These are phyloP conservation scores for Camillea tinctor DNA, from an alignment of 2,329 filamentous ascomycete genomes.

Conservation along the genomic window DNA sequence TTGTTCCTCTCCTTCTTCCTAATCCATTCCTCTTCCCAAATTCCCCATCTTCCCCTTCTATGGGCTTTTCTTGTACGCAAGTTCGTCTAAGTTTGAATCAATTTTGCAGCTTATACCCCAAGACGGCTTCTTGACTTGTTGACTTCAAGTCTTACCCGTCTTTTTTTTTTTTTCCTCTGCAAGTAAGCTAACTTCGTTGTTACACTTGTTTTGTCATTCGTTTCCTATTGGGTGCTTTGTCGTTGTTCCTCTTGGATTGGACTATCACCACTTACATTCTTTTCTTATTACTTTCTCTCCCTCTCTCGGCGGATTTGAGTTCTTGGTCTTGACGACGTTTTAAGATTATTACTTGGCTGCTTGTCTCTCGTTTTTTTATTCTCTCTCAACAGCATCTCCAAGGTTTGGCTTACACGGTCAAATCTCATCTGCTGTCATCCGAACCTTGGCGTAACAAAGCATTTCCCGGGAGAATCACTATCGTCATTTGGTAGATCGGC, in stretches of 20 bases:
- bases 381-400: not conserved
- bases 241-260: too few relatives aligned
- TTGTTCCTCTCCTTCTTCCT: not conserved
- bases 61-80: not conserved
- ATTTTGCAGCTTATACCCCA: not conserved
- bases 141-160: not conserved
- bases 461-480: not conserved
- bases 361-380: not conserved
- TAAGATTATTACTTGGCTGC: not conserved
- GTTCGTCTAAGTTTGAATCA: not conserved
- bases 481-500: not conserved
- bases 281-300: not conserved
- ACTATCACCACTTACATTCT: too few relatives aligned
- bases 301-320: not conserved
- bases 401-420: not conserved
- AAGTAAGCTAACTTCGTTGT: not conserved
- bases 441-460: not conserved
- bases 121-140: not conserved
- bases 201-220: not conserved
- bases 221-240: not conserved
- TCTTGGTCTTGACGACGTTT: not conserved
- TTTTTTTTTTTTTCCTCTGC: too few relatives aligned
- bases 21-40: too few relatives aligned
- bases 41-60: not conserved
- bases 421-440: not conserved